Evolutionary conservation across 257 asterid species (phyloP), one percentile per base, ranked within the genome.

Genomic region (Galeopsis tetrahit): DNA sequence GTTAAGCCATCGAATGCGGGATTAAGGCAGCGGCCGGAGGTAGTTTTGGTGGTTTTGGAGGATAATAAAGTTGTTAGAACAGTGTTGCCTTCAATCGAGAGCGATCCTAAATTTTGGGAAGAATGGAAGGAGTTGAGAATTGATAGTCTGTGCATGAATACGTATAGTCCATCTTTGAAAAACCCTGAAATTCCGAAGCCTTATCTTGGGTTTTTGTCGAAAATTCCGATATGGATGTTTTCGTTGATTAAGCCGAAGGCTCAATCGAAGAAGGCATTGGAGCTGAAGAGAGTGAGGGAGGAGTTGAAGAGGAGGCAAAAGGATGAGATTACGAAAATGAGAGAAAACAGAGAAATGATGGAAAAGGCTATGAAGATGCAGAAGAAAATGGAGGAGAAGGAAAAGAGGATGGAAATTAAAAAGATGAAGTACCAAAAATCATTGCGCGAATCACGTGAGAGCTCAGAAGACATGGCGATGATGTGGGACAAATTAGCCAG

Each of bases 31-130:
- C 81, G 84, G 67, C 84, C 97, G 3, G 93, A 85, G 85, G 89
- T 94, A 8, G 93, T 91, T 81, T 63, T 94, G 78, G 98, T 89
- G 57, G 99, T 94, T 73, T 71, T 94, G 83, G 99, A 94, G 73
- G 97, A 92, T 86, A 82, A 78, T 72, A 84, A 73, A 81, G 94
- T 94, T 68, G 85, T 89, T 74, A 85, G 99, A 81, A 75, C 85
- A 56, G 99, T 94, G 42, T 78, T 91, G 81, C 98, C 99, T 70
- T 89, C 97, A 2, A 69, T 79, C 36, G 90, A 81, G 63, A 80
- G 77, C 64, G 98, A 94, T 85, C 85, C 91, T 0, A 85, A 78
- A 46, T 94, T 94, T 76, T 94, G 99, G 99, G 71, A 62, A 11
- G 85, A 82, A 55, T 94, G 98, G 99, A 90, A 88, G 76, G 92